A percentile compares a stretch with the other conserved stretches of the same genome.
Evolutionary conservation across 2,329 filamentous ascomycete species (phyloP).

Genomic region (Hawksworthiomyces lignivorus): DNA sequence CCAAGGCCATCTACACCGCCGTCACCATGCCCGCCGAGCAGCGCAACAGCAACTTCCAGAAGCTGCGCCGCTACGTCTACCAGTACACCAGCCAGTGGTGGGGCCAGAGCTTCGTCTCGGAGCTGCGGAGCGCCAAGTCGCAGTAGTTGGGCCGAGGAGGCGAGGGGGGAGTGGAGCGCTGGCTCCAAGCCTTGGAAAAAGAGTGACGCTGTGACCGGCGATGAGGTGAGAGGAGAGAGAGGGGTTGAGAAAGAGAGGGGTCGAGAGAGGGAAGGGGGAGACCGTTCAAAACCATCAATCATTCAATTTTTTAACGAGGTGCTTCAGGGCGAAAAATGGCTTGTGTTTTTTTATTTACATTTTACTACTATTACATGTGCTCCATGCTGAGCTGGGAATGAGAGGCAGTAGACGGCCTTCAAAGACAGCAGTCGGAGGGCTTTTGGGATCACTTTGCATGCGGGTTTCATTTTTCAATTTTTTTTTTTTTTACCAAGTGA

Average conservation of each 20-base stretch:
- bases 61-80: slow-evolving; percentile 89
- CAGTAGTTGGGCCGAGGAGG: too few relatives aligned
- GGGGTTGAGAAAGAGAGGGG: not conserved
- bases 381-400: too few relatives aligned
- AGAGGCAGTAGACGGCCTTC: too few relatives aligned
- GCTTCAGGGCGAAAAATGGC: too few relatives aligned
- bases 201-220: too few relatives aligned
- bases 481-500: not conserved
- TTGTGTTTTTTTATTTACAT: too few relatives aligned
- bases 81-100: slow-evolving; percentile 98
- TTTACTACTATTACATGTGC: too few relatives aligned
- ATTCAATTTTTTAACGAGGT: too few relatives aligned
- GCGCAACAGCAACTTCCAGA: slow-evolving; percentile 77
- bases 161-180: too few relatives aligned
- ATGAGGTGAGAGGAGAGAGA: not conserved
- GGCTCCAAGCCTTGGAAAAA: too few relatives aligned
- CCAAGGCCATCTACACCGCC: slow-evolving; percentile 89
- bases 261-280: not conserved
- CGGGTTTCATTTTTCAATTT: not conserved
- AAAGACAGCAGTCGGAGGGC: too few relatives aligned
- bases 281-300: not conserved
- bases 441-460: too few relatives aligned
- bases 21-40: slow-evolving; percentile 93
- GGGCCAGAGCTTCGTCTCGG: slow-evolving; percentile 86
- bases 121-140: slow-evolving; percentile 41